Evolutionary conservation across 805 yeast genomes (phyloP), one percentile per base, ranked within the genome.

Genomic region (Nakazawaea peltata): DNA sequence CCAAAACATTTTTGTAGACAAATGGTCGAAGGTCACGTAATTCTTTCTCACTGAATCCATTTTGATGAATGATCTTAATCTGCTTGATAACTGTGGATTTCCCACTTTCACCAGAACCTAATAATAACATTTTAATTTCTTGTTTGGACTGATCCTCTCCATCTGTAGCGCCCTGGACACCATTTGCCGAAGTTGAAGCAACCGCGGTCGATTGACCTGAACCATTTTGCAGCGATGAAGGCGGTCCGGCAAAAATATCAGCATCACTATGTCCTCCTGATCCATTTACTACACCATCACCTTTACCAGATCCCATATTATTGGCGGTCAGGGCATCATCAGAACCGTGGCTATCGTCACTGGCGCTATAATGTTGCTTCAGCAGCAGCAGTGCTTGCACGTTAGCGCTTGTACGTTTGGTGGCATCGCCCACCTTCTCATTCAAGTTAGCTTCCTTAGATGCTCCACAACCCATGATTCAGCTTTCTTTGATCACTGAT

Each of bases 61-160:
- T 66, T 50, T 79, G 82, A 50, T 81, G 85, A 33, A 81, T 61
- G 40, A 81, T 81, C 51, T 81, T 81, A 76, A 83, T 83, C 54
- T 82, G 94, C 53, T 81, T 83, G 35, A 83, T 72, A 35, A 82
- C 76, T 13, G 94, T 82, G 6, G 87, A 77, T 50, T 82, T 83
- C 4, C 94, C 94, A 42, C 79, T 68, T 50, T 82, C 94, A 12
- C 97, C 98, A 0, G 96, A 82, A 4, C 98, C 92, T 32, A 82
- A 58, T 23, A 88, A 63, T 25, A 88, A 63, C 31, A 88, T 77
- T 53, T 87, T 87, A 36, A 78, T 75, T 40, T 75, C 83, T 42
- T 68, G 61, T 41, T 54, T 59, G 12, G 45, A 36, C 28, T 27
- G 15, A 14, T 13, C 24, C 5, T 15, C 23, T 6, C 14, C 15